A percentile compares a stretch with the other conserved stretches of the same genome.
Evolutionary conservation across 1,284 basidiomycete species (phyloP).

Genomic region (Irpex sp.): DNA sequence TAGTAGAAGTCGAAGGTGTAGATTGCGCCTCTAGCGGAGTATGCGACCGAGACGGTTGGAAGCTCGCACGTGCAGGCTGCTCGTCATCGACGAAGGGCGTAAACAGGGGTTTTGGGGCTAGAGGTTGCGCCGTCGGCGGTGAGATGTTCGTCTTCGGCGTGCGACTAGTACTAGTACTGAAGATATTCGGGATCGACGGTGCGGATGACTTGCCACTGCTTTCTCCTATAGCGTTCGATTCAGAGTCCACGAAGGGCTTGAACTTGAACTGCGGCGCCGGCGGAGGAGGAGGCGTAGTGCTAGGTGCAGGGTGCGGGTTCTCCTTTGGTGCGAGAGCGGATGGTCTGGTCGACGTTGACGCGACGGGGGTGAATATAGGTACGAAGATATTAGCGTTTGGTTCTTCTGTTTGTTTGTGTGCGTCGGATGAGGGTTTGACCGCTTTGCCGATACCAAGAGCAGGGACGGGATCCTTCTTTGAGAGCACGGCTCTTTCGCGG

Average conservation of each 20-base stretch:
- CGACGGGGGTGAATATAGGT: background rate
- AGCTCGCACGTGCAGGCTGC: background rate
- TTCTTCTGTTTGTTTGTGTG: background rate
- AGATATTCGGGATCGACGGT: conserved; percentile 5
- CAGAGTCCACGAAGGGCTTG: conserved; percentile 43
- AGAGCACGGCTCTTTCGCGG: background rate
- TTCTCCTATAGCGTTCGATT: conserved; percentile 13
- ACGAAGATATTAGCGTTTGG: background rate
- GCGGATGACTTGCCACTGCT: conserved; percentile 15
- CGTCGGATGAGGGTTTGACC: no score
- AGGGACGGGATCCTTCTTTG: background rate
- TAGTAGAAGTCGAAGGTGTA: conserved; percentile 9
- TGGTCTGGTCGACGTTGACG: background rate
- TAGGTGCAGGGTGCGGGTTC: conserved; percentile 26
- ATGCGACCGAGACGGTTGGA: conserved; percentile 8
- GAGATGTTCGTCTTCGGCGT: background rate
- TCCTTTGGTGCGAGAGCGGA: background rate
- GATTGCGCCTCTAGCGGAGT: conserved; percentile 22
- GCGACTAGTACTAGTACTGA: background rate
- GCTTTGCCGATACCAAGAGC: conserved; percentile 22
- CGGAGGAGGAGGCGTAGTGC: conserved; percentile 3
- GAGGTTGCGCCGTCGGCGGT: background rate
- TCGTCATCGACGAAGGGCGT: conserved; percentile 13
- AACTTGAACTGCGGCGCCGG: conserved; percentile 21
- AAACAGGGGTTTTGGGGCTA: conserved; percentile 6